Percentiles rank a stretch among this genome's conserved stretches.
Conservation (phyloP, 2,329 filamentous ascomycete genomes). For the Aspergillus sclerotialis region DNA sequence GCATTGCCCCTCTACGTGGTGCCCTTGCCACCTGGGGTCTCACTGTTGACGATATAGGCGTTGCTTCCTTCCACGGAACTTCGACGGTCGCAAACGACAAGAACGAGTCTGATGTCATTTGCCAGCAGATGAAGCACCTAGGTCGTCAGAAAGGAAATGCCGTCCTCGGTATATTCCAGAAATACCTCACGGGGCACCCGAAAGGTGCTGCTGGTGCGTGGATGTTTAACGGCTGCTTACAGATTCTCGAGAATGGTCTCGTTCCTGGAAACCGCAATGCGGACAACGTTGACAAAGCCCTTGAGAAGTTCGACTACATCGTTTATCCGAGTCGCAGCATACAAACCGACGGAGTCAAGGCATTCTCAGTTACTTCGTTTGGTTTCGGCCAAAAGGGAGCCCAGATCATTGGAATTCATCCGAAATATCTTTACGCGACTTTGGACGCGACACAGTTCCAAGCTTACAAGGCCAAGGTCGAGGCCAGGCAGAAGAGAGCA, state of each 20-base stretch:
- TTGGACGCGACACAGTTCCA: slow-evolving; percentile 79
- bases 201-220: slow-evolving; percentile 98
- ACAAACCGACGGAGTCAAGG: slow-evolving; percentile 96
- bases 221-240: slow-evolving; percentile 99
- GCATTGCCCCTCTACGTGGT: slow-evolving; percentile 90
- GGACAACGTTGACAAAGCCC: slow-evolving; percentile 90
- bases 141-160: slow-evolving; percentile 96
- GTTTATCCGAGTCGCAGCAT: slow-evolving; percentile 93
- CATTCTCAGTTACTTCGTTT: slow-evolving; percentile 97
- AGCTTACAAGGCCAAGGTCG: slow-evolving; percentile 79
- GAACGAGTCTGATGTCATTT: slow-evolving; percentile 97
- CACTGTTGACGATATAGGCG: slow-evolving; percentile 88
- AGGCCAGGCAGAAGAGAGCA: slow-evolving; percentile 92
- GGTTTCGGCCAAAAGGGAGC: slow-evolving; percentile 99
- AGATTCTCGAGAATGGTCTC: slow-evolving; percentile 87
- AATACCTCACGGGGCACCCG: slow-evolving; percentile 96
- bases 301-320: slow-evolving; percentile 98
- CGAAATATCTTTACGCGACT: slow-evolving; percentile 91
- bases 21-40: slow-evolving; percentile 96
- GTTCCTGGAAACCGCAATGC: slow-evolving; percentile 97
- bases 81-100: slow-evolving; percentile 99
- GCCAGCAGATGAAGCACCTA: slow-evolving; percentile 90
- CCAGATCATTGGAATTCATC: slow-evolving; percentile 93
- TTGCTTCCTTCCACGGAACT: slow-evolving; percentile 98
- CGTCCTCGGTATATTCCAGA: slow-evolving; percentile 95